Base-by-base conservation (phyloP, 345 rosid species). In the Hibiscus tridactylites region DNA sequence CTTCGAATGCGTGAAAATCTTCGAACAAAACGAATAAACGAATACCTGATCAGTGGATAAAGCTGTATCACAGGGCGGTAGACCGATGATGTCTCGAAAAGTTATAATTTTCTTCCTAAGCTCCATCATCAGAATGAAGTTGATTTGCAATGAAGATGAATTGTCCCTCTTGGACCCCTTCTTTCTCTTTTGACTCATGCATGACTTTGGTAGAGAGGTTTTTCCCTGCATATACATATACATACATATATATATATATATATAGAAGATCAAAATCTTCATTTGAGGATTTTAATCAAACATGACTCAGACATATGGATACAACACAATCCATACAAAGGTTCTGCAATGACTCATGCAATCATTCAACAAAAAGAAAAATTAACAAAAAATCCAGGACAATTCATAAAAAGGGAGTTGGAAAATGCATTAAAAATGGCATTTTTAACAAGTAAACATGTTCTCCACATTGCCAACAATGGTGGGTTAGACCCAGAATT, bases 51-150 rank as follows among this genome's bases (percentile, higher is more conserved):
- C 66, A 4, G 81, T 78, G 46, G 85, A 66, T 49, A 60, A 70
- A 21, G 84, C 76, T 50, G 70, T 53, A 60, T 59, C 78, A 56
- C 77, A 70, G 47, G 84, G 79, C 4, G 88, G 91, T 16, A 89
- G 79, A 46, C 85, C 91, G 66, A 87, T 63, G 65, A 80, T 61
- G 78, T 89, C 91, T 49, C 94, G 73, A 66, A 89, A 89, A 31
- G 56, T 52, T 65, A 73, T 68, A 29, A 85, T 85, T 80, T 86
- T 87, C 73, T 82, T 78, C 71, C 80, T 82, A 6, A 89, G 85
- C 71, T 85, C 87, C 87, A 83, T 74, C 80, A 84, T 86, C 83
- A 77, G 37, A 39, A 72, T 65, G 66, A 79, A 70, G 39, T 84
- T 74, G 7, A 78, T 31, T 0, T 77, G 2, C 24, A 71, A 44